Percentiles rank a stretch among this genome's conserved stretches.
phyloP scores from a whole-genome alignment of 2,329 filamentous ascomycete species.

The Coniochaeta hoffmannii region DNA sequence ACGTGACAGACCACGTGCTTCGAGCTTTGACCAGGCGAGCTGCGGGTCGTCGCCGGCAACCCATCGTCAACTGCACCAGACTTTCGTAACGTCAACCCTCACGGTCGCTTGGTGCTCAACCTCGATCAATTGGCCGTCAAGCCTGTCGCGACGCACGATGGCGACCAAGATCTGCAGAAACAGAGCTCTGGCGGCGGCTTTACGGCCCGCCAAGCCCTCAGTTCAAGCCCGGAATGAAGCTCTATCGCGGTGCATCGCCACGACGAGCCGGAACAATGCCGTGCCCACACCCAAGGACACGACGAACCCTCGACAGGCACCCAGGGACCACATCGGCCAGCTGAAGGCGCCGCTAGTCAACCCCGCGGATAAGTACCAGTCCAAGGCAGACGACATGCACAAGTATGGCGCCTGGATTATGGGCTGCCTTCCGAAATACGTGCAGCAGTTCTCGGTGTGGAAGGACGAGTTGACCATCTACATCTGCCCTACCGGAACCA shows the following conservation, averaged over 20 bases:
- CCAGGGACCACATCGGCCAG: constrained; percentile 48
- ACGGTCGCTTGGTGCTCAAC: background rate
- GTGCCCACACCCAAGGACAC: constrained; percentile 54
- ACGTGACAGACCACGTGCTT: background rate
- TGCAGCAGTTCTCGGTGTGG: constrained; percentile 99
- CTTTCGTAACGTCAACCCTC: background rate
- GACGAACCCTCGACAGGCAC: constrained; percentile 61
- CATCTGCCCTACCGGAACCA: constrained; percentile 78
- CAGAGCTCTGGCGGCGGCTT: constrained; percentile 47
- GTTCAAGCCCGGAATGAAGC: constrained; percentile 30
- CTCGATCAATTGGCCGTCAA: constrained; percentile 36
- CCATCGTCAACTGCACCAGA: constrained; percentile 1
- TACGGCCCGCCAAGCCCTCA: constrained; percentile 42
- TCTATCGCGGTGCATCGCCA: constrained; percentile 41
- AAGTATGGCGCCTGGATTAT: constrained; percentile 95
- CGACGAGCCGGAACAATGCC: constrained; percentile 32
- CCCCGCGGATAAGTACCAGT: constrained; percentile 85
- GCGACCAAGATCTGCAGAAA: constrained; percentile 52
- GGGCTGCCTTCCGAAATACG: constrained; percentile 92
- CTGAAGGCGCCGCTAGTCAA: constrained; percentile 79
- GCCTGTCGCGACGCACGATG: constrained; percentile 37
- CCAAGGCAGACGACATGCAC: constrained; percentile 82
- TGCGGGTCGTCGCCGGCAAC: background rate
- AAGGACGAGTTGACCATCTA: constrained; percentile 97
- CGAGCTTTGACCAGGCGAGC: background rate